Percentiles rank a stretch among this genome's conserved stretches.
phyloP scores from a whole-genome alignment of 1,284 basidiomycete species.

The Puccinia hordei region DNA sequence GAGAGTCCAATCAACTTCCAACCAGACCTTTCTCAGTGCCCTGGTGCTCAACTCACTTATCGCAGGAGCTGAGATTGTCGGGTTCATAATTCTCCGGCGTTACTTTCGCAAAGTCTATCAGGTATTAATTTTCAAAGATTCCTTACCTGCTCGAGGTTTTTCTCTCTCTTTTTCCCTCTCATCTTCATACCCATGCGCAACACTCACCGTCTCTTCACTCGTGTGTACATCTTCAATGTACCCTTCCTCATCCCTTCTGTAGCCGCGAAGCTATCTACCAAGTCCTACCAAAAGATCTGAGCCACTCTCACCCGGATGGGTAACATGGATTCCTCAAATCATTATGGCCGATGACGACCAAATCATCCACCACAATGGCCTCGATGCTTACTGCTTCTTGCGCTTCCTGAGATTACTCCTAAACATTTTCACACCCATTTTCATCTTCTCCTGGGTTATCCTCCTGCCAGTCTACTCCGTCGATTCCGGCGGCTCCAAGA shows the following conservation, averaged over 20 bases:
- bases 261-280: constrained; percentile 44
- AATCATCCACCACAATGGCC: constrained; percentile 69
- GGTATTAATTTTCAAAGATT: constrained; percentile 53
- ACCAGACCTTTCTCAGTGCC: constrained; percentile 58
- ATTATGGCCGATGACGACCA: constrained; percentile 57
- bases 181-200: neutral
- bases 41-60: constrained; percentile 58
- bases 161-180: no score
- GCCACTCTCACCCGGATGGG: constrained; percentile 58
- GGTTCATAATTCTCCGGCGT: constrained; percentile 60
- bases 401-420: constrained; percentile 75
- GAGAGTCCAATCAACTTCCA: constrained; percentile 53
- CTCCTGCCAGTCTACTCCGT: constrained; percentile 68
- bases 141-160: neutral
- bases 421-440: constrained; percentile 58
- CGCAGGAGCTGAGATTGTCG: constrained; percentile 56
- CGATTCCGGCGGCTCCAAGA: constrained; percentile 62
- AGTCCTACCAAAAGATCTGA: constrained; percentile 56
- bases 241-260: neutral
- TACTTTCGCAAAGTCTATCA: constrained; percentile 60
- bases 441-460: constrained; percentile 58
- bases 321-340: constrained; percentile 60
- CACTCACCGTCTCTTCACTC: neutral
- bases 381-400: constrained; percentile 92
- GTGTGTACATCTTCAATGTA: neutral